Evolutionary conservation across 2,329 filamentous ascomycete genomes (phyloP), one percentile per base, ranked within the genome.

Genomic region (Pseudogymnoascus sp.): DNA sequence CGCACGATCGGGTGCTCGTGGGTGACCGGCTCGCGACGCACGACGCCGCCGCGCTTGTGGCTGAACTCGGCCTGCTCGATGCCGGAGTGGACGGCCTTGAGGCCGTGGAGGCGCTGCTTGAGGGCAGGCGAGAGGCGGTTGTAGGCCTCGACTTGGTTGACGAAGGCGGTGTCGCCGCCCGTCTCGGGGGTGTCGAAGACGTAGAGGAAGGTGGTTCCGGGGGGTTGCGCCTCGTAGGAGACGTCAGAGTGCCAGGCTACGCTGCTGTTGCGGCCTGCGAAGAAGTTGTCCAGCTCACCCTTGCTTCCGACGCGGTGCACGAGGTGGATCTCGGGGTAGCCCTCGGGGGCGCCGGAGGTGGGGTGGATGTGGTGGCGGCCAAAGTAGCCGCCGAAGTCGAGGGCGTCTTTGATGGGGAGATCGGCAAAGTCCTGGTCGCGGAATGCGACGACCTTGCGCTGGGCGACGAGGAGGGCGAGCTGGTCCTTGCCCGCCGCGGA

Each of bases 181-280:
- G 85, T 87, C 40, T 84, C 80, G 1, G 92, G 92, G 50, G 84
- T 87, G 72, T 96, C 91, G n/a, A 97, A 82, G 60, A 92, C 81
- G 72, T 96, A 96, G 37, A 96, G 76, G 76, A 96, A 96, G 0
- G 93, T 96, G 0, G 91, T 96, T 31, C 91, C 91, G 0, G 93
- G 91, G 1, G 93, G 91, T 76, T 97, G 92, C 68, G 84, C 79
- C 78, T 96, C 93, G 72, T 96, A 96, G 0, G 89, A 90, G 1
- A 96, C 87, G 68, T 96, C 92, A 0, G 87, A 90, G 77, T 96
- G 92, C 91, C 91, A 96, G 6, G 90, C 90, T 1, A 96, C 86
- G 0, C 87, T 90, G 75, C 87, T 93, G 3, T 89, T 93, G 21
- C 89, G 83, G 56, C 84, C 83, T 62, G 82, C 77, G 68, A 91